Base-by-base conservation (phyloP, 345 rosid species). In the Camelina sativa region DNA sequence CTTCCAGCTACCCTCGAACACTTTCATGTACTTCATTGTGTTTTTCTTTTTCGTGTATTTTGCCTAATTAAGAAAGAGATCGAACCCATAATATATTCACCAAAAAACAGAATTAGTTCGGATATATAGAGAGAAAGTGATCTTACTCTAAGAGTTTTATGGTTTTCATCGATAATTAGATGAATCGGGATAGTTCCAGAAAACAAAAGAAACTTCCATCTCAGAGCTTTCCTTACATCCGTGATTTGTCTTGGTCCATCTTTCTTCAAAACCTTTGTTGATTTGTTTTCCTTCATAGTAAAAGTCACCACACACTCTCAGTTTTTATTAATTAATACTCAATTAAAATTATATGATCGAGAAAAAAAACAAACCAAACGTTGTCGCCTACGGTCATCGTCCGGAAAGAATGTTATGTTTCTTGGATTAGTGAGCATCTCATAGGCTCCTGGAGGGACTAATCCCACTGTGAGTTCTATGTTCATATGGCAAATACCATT, bases 171-270 rank as follows among this genome's bases (percentile, higher is more conserved):
- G 32, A 86, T 91, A 35, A 86, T 69, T 65, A 92, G 85, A 70
- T 90, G 88, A 51, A 92, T 91, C 0, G 87, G 85, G 50, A 90
- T 83, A 8, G 83, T 76, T 74, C 92, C 89, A 7, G 96, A 85
- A 87, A 89, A 88, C 88, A 89, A 85, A 37, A 88, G 87, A 54
- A 92, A 83, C 80, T 81, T 88, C 96, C 96, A 92, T 48, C 84
- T 12, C 51, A 95, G 87, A 15, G 84, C 80, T 77, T 92, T 95
- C 62, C 87, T 89, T 46, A 87, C 60, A 38, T 92, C 89, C 34
- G 88, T 92, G 70, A 89, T 83, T 78, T 92, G 92, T 67, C 91
- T 81, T n/a, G 73, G 77, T 69, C 93, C 96, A 53, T 89, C 93
- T 65, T 89, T 88, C 7, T 85, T 66, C 83, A 89, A 68, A 51